Base-by-base conservation (phyloP, 768 basidiomycete genomes). In the Scleroderma citrinum region DNA sequence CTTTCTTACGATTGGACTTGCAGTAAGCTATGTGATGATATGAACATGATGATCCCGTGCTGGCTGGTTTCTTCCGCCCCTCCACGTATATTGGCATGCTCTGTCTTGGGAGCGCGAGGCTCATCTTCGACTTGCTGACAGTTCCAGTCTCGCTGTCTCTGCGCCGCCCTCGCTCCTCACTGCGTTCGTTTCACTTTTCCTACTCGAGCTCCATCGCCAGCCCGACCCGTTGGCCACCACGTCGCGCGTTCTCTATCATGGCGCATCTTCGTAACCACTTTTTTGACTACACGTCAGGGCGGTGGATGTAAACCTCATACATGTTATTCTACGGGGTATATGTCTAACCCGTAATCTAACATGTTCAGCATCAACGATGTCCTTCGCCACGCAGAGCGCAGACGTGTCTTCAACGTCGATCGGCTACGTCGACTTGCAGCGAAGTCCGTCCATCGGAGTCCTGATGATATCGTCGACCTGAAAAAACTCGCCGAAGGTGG, bases 241-340 rank as follows among this genome's bases (percentile, higher is more conserved):
- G 12, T 53, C 56, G 59, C 54, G 23, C 54, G 47, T 57, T 64
- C 43, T 66, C 64, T 24, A 57, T 45, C 56, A 62, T 55, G 56
- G 37, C 60, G 41, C 37, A 62, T 54, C 50, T 46, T 65, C 60
- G n/a, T 54, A 56, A 56, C 50, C 62, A 72, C 46, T 59, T 74
- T 49, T 75, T 71, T 55, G 48, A 74, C 38, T 74, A 74, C 47
- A 66, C 74, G n/a, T n/a, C n/a, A n/a, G n/a, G n/a, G n/a, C n/a
- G n/a, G n/a, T n/a, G n/a, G n/a, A n/a, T n/a, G n/a, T n/a, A n/a
- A n/a, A n/a, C n/a, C n/a, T n/a, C n/a, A n/a, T n/a, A n/a, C n/a
- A n/a, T n/a, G n/a, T n/a, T n/a, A n/a, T n/a, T n/a, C n/a, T n/a
- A n/a, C n/a, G n/a, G n/a, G n/a, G n/a, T n/a, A n/a, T n/a, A n/a